Base-by-base conservation (phyloP, 2,329 filamentous ascomycete genomes). In the Aureobasidium vineae region DNA sequence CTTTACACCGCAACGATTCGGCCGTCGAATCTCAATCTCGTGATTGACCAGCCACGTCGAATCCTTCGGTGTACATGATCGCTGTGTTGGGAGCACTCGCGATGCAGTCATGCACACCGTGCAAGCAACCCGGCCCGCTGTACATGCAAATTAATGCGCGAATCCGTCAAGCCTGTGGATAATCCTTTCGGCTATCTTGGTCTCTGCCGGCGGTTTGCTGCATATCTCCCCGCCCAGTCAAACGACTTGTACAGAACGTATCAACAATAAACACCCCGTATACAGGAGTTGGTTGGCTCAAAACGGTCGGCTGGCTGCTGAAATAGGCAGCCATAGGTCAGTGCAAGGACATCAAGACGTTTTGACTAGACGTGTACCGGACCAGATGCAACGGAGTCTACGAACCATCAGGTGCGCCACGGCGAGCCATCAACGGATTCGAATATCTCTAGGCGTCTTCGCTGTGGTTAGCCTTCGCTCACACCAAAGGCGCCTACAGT, bases 1-100 rank as follows among this genome's bases (percentile, higher is more conserved):
- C 59, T 63, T 36, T 41, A 63, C 31, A 40, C 47, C 59, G 59
- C 59, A 63, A 50, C 59, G 31, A 50, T 31, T 61, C 43, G 57
- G 28, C 41, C 28, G 36, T 26, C 21, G 31, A 52, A 63, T 63
- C 59, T 50, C 31, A 50, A 47, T 52, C 59, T 52, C 47, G 45
- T 52, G 47, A 49, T 63, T 15, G 19, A 41, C 59, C 45, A 41
- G 59, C 59, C 45, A 63, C 47, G 33, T 41, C 57, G 43, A 50
- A 63, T 63, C 45, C 59, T 63, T 36, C 45, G 43, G 33, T 33
- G 21, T 52, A 43, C 57, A 61, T 61, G 26, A 50, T 61, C 57
- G 31, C 31, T 49, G 31, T 23, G 23, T n/a, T 49, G 57, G 33
- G 43, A 13, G 19, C 54, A n/a, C 8, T 43, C 36, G 36, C 26